phyloP scores from a whole-genome alignment of 2,329 filamentous ascomycete genomes.

The Penicillium sp. region DNA sequence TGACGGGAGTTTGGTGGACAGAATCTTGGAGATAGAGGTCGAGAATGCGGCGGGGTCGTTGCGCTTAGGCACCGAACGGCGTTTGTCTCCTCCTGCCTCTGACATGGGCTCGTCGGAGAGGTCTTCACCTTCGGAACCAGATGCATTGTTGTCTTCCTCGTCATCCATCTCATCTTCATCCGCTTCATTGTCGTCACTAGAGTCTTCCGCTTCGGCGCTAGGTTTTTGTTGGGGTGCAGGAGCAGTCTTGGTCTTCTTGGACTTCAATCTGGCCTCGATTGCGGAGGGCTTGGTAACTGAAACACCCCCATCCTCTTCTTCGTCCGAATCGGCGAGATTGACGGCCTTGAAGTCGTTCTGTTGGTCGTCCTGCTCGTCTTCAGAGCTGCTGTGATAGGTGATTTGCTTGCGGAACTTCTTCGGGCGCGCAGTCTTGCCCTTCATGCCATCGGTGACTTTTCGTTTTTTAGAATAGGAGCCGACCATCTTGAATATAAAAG shows the following conservation, averaged over 20 bases:
- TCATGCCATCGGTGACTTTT: slow-evolving; percentile 57
- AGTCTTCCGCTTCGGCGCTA: slow-evolving; percentile 20
- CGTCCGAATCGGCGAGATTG: slow-evolving; percentile 47
- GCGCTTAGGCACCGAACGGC: slow-evolving; percentile 57
- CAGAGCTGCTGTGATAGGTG: slow-evolving; percentile 60
- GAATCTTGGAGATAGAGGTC: slow-evolving; percentile 87
- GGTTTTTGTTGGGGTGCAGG: slow-evolving; percentile 16
- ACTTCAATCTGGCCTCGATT: slow-evolving; percentile 4
- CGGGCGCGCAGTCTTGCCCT: slow-evolving; percentile 49
- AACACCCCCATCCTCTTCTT: slow-evolving; percentile 28
- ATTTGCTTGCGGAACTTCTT: slow-evolving; percentile 60
- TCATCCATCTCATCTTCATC: slow-evolving; percentile 29
- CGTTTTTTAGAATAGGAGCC: slow-evolving; percentile 49
- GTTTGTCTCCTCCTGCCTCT: slow-evolving; percentile 38
- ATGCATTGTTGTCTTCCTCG: slow-evolving; percentile 39
- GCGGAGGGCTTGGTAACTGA: slow-evolving; percentile 13
- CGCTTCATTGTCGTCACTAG: slow-evolving; percentile 28
- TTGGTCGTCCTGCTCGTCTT: slow-evolving; percentile 49
- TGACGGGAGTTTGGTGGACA: slow-evolving; percentile 79
- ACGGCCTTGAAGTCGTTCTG: slow-evolving; percentile 47
- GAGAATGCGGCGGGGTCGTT: slow-evolving; percentile 91
- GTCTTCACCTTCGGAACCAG: slow-evolving; percentile 38
- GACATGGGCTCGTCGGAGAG: slow-evolving; percentile 40
- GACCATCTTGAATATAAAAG: slow-evolving; percentile 30
- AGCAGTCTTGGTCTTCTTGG: slow-evolving; percentile 6